Conservation (phyloP, 306 rosid genomes). For the Vicia sativa region DNA sequence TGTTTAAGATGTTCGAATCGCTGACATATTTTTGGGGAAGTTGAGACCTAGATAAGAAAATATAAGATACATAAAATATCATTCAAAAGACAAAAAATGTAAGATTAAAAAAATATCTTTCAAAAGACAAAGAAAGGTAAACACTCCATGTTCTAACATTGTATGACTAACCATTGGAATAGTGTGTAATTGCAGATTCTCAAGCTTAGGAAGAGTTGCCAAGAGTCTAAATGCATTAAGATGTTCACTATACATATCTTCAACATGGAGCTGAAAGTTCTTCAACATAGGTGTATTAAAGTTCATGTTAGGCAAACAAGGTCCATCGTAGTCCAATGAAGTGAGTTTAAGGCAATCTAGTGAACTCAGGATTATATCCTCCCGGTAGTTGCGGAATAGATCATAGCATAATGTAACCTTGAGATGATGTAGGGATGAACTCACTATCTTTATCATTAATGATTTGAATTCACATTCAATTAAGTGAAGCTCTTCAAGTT, state of each 20-base stretch:
- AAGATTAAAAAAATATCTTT: too few relatives aligned
- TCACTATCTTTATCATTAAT: background rate
- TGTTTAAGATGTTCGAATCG: constrained; percentile 7
- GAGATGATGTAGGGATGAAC: constrained; percentile 17
- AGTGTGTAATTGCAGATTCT: too few relatives aligned
- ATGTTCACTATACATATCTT: too few relatives aligned
- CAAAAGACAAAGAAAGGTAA: background rate
- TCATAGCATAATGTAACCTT: too few relatives aligned
- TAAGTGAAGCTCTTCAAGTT: background rate
- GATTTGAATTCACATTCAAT: background rate
- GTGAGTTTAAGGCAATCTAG: constrained; percentile 11
- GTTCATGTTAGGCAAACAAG: too few relatives aligned
- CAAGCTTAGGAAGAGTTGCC: constrained; percentile 16
- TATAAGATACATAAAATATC: background rate
- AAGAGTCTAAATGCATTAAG: background rate
- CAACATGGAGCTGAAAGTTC: too few relatives aligned
- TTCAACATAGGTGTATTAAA: background rate
- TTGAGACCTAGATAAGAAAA: background rate
- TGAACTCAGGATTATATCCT: too few relatives aligned
- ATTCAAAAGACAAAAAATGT: too few relatives aligned
- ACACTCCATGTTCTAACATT: too few relatives aligned
- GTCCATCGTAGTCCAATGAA: background rate
- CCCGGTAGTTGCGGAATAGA: too few relatives aligned
- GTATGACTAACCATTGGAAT: too few relatives aligned
- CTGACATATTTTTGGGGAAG: background rate